phyloP scores from a whole-genome alignment of 1,284 basidiomycete genomes.

The Cryptococcus jaspeensis region DNA sequence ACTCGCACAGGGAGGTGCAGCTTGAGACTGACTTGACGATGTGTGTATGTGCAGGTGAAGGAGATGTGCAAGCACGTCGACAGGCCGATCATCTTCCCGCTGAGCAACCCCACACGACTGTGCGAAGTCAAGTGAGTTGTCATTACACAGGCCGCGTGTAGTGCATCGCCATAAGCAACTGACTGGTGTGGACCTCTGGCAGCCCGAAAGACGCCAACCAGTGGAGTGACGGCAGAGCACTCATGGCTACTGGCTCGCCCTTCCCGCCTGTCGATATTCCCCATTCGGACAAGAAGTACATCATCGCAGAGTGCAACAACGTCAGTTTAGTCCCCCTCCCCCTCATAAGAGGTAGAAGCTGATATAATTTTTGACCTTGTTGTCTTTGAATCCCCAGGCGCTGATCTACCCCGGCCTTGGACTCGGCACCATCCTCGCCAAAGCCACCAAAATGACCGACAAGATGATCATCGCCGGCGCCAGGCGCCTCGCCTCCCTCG shows the following conservation, averaged over 20 bases:
- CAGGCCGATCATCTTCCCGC: slow-evolving; percentile 74
- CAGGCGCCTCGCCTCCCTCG: slow-evolving; percentile 63
- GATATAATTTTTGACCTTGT: not conserved
- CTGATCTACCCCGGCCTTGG: slow-evolving; percentile 76
- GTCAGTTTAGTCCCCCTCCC: slow-evolving; percentile 15
- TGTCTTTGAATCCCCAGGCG: slow-evolving; percentile 57
- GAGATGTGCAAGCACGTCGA: slow-evolving; percentile 68
- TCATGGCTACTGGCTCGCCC: slow-evolving; percentile 77
- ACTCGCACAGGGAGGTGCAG: not conserved
- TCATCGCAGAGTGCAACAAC: slow-evolving; percentile 44
- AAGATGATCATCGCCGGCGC: slow-evolving; percentile 63
- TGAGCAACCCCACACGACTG: slow-evolving; percentile 72
- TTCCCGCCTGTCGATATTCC: slow-evolving; percentile 72
- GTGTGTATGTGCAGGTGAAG: slow-evolving; percentile 49
- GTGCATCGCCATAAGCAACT: too few species aligned
- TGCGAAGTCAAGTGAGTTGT: slow-evolving; percentile 61
- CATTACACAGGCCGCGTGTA: not conserved
- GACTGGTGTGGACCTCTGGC: not conserved
- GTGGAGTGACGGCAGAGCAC: slow-evolving; percentile 73
- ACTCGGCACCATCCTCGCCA: slow-evolving; percentile 62
- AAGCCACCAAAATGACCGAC: slow-evolving; percentile 38
- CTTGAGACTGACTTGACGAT: not conserved
- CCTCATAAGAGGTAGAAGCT: not conserved
- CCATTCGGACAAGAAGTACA: slow-evolving; percentile 58
- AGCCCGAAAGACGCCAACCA: slow-evolving; percentile 61